Evolutionary conservation across 352 stramenopile genomes (phyloP).

Genomic region (Phytophthora syringae): DNA sequence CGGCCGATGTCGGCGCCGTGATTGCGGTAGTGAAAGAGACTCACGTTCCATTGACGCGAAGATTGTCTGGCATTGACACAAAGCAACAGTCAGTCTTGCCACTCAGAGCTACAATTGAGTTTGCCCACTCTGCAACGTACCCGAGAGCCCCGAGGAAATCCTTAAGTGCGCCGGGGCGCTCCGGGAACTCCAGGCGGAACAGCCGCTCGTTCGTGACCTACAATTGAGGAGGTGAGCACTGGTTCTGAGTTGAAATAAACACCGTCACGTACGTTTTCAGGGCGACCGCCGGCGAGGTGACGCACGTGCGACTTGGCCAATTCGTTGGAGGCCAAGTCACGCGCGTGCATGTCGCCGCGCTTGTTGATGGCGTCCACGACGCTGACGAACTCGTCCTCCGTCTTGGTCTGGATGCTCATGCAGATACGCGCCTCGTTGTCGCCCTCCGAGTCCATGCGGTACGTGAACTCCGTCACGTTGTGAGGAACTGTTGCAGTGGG

Average conservation of each 20-base stretch:
- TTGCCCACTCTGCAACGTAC: constrained; percentile 27
- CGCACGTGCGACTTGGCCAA: constrained; percentile 96
- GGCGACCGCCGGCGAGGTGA: constrained; percentile 94
- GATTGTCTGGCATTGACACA: constrained; percentile 40
- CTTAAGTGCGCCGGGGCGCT: constrained; percentile 90
- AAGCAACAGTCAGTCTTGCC: constrained; percentile 1
- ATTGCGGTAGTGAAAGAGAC: constrained; percentile 99
- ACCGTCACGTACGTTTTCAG: constrained; percentile 54
- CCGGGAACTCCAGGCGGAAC: constrained; percentile 97
- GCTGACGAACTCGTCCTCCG: constrained; percentile 60
- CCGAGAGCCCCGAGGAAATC: constrained; percentile 93
- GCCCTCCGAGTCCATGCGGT: constrained; percentile 88
- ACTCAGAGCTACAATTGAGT: neutral
- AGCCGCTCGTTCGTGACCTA: constrained; percentile 92
- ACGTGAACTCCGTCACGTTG: constrained; percentile 98
- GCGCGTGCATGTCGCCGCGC: constrained; percentile 87
- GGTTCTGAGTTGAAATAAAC: neutral
- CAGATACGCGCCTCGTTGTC: constrained; percentile 92
- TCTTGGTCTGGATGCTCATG: constrained; percentile 95
- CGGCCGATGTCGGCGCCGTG: constrained; percentile 98
- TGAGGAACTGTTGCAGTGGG: constrained; percentile 51
- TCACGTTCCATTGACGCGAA: constrained; percentile 94
- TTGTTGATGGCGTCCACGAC: constrained; percentile 77
- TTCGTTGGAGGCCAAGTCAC: constrained; percentile 96
- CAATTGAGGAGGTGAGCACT: constrained; percentile 3